These are phyloP conservation scores for Fraxinus americana DNA, from an alignment of 257 asterid species.

Conservation along the genomic window DNA sequence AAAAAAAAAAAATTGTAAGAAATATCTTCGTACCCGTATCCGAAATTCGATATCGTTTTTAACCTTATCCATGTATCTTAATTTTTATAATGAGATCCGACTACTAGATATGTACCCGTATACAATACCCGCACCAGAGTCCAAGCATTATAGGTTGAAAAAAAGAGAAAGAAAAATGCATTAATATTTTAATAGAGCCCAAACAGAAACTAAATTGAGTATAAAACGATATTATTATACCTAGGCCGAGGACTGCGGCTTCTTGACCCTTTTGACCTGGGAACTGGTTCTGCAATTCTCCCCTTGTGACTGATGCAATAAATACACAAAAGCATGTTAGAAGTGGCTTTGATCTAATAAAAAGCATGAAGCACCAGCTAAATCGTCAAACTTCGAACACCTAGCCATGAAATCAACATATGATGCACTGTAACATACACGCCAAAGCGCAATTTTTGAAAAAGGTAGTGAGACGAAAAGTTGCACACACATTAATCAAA, in stretches of 20 bases:
- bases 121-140: no score
- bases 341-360: not conserved
- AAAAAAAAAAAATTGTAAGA: no score
- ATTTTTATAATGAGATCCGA: no score
- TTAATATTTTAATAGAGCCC: no score
- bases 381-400: not conserved
- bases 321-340: constrained; percentile 14
- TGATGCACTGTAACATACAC: not conserved
- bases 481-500: not conserved
- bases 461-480: not conserved
- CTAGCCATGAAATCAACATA: not conserved
- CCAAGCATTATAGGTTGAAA: no score
- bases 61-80: no score
- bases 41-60: no score
- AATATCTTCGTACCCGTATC: no score
- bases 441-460: not conserved
- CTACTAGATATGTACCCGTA: no score
- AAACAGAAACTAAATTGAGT: not conserved
- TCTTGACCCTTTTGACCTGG: constrained; percentile 66
- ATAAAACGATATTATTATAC: constrained; percentile 36
- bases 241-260: constrained; percentile 96
- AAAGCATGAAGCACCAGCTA: not conserved
- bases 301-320: constrained; percentile 66
- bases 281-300: constrained; percentile 74
- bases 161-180: no score